These are phyloP conservation scores for Thinopyrum elongatum DNA, from an alignment of 176 grass and related monocot species.

Conservation along the genomic window DNA sequence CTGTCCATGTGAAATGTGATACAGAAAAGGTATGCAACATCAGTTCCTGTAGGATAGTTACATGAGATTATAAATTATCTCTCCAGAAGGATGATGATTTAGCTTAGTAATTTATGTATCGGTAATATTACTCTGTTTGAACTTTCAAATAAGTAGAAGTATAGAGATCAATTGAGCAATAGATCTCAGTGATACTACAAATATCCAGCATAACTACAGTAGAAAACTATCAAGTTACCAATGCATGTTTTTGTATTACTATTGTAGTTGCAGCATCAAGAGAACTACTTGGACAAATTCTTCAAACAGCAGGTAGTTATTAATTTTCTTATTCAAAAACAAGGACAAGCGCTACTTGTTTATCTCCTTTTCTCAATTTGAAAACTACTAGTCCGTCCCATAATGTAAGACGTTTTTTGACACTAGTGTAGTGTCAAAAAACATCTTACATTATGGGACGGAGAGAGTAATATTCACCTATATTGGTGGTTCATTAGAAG, in stretches of 20 bases:
- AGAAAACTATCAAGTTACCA: neutral
- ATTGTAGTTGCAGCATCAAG: neutral
- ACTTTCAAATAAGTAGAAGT: neutral
- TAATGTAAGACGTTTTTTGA: no score
- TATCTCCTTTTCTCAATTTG: neutral
- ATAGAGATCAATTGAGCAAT: neutral
- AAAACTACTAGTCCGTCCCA: no score
- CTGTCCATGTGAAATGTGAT: neutral
- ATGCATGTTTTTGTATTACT: neutral
- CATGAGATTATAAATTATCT: neutral
- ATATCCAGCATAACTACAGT: neutral
- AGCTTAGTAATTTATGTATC: neutral
- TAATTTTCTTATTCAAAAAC: neutral
- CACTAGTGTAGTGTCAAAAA: no score
- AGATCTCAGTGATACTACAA: neutral
- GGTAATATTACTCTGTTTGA: neutral
- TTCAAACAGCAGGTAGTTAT: neutral
- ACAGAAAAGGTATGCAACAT: constrained; percentile 23
- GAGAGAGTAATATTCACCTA: neutral
- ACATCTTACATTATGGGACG: no score
- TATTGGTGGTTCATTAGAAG: neutral
- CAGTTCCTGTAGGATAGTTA: neutral
- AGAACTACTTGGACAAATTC: neutral
- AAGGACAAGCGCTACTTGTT: neutral
- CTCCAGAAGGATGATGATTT: neutral